phyloP scores from a whole-genome alignment of 805 yeast species.

The Allodekkera sacchari region DNA sequence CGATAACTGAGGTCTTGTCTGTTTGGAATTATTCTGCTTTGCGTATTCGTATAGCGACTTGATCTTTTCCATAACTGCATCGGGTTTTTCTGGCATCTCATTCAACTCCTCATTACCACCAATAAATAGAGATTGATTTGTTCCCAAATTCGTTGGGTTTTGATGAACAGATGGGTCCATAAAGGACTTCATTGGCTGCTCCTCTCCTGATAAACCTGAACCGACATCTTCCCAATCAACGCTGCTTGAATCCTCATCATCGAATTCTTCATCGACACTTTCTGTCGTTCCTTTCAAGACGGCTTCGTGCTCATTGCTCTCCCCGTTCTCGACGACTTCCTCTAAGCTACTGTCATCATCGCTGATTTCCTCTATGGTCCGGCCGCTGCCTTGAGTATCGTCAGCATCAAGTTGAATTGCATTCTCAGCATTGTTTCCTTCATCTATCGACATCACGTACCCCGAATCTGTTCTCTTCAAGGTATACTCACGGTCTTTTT shows the following conservation, averaged over 20 bases:
- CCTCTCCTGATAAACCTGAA: too few species aligned
- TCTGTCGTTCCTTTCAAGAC: neutral
- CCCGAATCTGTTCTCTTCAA: conserved; percentile 74
- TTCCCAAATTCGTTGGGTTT: too few species aligned
- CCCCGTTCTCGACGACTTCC: too few species aligned
- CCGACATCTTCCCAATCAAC: conserved; percentile 3
- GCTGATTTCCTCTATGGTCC: too few species aligned
- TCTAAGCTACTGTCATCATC: too few species aligned
- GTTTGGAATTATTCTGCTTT: conserved; percentile 16
- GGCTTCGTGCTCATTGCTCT: neutral
- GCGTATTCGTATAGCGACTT: conserved; percentile 26
- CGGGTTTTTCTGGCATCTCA: conserved; percentile 4
- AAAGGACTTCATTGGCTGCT: conserved; percentile 11
- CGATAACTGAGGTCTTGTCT: too few species aligned
- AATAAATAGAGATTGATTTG: conserved; percentile 10
- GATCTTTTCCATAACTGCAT: conserved; percentile 20
- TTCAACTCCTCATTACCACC: conserved; percentile 11
- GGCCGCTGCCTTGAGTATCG: too few species aligned
- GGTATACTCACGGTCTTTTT: conserved; percentile 66
- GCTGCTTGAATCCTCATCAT: conserved; percentile 10
- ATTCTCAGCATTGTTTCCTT: conserved; percentile 31
- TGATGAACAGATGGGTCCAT: conserved; percentile 13
- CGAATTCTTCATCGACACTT: conserved; percentile 14
- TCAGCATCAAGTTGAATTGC: conserved; percentile 45
- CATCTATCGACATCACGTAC: conserved; percentile 63